Base-by-base conservation (phyloP, 2,329 filamentous ascomycete species). In the Cryphonectria naterciae region DNA sequence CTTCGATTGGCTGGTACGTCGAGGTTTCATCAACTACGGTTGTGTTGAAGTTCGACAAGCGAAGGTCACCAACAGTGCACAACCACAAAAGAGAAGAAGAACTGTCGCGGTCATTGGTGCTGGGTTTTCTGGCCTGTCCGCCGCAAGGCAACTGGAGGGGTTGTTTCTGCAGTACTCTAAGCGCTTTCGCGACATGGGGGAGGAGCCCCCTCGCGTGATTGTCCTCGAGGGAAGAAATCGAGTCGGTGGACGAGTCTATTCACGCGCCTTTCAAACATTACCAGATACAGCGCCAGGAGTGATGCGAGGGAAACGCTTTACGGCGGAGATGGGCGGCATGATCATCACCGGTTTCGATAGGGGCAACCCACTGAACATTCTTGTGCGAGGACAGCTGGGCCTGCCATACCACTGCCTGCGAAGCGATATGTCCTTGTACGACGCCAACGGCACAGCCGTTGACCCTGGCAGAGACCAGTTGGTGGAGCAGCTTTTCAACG, bases 341-440 rank as follows among this genome's bases (percentile, higher is more conserved):
- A 98, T 99, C 72, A 94, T 99, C 73, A 98, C 97, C 46, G 96
- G 96, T 0, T 99, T 98, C 79, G 94, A 98, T 75, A 89, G 93
- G 74, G 97, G 97, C 25, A 99, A 99, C 76, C 96, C 96, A 6
- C 83, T 99, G 75, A 97, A 98, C 78, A 89, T 95, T 65, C 89
- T 99, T 72, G 91, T 99, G 70, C 91, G 96, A 75, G 95, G 93
- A 22, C 97, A 99, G 80, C 86, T 99, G 65, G 93, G 92, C 37
- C 86, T 99, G 28, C 91, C 91, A 22, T 98, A 97, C 78, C 94
- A 98, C 80, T 86, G 92, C 35, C 85, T 99, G 72, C 91, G 90
- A 74, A 85, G 89, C n/a, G 88, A 90, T 54, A 95, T 95, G 22
- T 96, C 94, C 11, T 90, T 99, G 13, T 98, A 98, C 82, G 97